phyloP scores from a whole-genome alignment of 306 rosid species.

The Lathyrus tuberosus region DNA sequence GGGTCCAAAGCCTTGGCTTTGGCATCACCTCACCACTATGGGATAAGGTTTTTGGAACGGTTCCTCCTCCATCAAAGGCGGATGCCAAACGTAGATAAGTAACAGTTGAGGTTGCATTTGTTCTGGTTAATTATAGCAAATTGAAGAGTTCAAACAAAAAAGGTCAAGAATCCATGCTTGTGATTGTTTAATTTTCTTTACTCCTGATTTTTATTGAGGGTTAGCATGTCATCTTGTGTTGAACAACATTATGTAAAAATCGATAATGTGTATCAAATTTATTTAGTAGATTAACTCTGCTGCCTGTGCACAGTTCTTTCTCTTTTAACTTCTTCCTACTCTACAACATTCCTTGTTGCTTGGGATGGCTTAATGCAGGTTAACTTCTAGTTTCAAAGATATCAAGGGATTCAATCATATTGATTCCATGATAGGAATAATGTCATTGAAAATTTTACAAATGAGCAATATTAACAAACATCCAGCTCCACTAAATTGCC shows the following conservation, averaged over 20 bases:
- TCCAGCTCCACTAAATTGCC: no score
- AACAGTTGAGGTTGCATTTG: conserved; percentile 32
- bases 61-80: conserved; percentile 58
- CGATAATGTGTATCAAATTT: conserved; percentile 24
- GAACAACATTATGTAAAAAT: conserved; percentile 37
- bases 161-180: conserved; percentile 27
- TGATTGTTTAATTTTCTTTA: conserved; percentile 35
- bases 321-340: neutral
- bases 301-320: conserved; percentile 6
- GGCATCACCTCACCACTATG: conserved; percentile 91
- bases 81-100: conserved; percentile 54
- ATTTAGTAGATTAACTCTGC: conserved; percentile 24
- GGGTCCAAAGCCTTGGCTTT: conserved; percentile 67
- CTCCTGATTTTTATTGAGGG: conserved; percentile 40
- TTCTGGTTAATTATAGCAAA: conserved; percentile 43
- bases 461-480: no score
- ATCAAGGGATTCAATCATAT: neutral
- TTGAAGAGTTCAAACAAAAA: conserved; percentile 36
- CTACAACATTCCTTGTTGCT: conserved; percentile 4
- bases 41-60: conserved; percentile 84
- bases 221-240: conserved; percentile 32
- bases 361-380: no score
- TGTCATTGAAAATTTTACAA: neutral
- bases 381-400: conserved; percentile 3
- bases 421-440: neutral